These are phyloP conservation scores for Calonectria hawksworthii DNA, from an alignment of 2,329 filamentous ascomycete genomes.

Conservation along the genomic window DNA sequence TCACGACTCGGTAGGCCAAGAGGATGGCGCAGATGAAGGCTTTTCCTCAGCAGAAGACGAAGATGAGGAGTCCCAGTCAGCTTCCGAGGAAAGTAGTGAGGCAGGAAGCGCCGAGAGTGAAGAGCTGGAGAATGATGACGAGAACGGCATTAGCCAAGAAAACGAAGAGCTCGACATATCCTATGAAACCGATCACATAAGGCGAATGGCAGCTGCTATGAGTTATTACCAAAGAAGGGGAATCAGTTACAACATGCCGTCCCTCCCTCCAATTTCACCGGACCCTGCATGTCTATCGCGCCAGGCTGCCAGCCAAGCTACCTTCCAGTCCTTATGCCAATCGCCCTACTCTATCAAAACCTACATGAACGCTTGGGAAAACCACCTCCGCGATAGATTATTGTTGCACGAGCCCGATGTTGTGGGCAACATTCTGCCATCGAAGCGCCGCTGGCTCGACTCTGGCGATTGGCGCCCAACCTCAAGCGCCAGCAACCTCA, in stretches of 20 bases:
- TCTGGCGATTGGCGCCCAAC: not conserved
- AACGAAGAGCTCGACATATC: not conserved
- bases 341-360: conserved; percentile 29
- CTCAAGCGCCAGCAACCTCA: conserved; percentile 16
- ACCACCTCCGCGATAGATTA: not conserved
- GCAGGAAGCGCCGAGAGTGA: conserved; percentile 1
- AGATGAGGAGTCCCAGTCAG: not conserved
- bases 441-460: conserved; percentile 15
- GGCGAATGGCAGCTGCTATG: not conserved
- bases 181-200: not conserved
- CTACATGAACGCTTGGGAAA: conserved; percentile 25
- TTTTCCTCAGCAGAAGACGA: conserved; percentile 19
- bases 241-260: not conserved
- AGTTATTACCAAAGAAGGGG: not conserved
- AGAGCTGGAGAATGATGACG: conserved; percentile 5
- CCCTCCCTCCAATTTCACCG: not conserved
- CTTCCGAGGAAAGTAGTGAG: conserved; percentile 3
- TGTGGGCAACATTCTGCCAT: not conserved
- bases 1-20: conserved; percentile 1
- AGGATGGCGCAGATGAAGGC: not conserved
- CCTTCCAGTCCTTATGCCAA: not conserved
- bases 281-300: not conserved
- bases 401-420: not conserved
- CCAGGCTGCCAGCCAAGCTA: not conserved
- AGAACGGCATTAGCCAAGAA: not conserved